Conservation (phyloP, 345 rosid genomes). For the Orychophragmus violaceus region DNA sequence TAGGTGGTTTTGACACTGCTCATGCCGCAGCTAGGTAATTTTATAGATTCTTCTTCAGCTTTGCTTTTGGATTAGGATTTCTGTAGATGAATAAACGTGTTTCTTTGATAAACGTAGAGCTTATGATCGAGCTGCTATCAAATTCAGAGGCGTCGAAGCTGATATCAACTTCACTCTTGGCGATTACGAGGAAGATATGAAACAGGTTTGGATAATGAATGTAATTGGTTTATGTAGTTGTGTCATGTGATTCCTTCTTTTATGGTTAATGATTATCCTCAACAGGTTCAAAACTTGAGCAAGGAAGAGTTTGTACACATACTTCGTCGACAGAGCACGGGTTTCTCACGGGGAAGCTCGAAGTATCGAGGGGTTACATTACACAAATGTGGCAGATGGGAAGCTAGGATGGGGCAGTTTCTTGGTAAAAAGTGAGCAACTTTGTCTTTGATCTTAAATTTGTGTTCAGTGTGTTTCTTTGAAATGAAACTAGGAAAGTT, state of each 20-base stretch:
- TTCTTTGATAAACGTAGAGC: conserved; percentile 42
- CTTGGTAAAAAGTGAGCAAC: conserved; percentile 89
- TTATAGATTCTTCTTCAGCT: neutral
- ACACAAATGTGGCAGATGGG: conserved; percentile 97
- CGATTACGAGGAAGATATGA: conserved; percentile 87
- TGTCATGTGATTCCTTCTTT: neutral
- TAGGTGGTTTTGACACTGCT: conserved; percentile 99
- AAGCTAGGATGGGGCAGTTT: conserved; percentile 97
- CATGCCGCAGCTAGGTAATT: conserved; percentile 92
- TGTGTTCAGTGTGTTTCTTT: neutral
- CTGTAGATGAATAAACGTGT: neutral
- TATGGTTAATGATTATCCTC: neutral
- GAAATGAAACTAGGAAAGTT: conserved; percentile 14
- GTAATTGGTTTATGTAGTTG: neutral
- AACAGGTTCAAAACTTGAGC: conserved; percentile 59
- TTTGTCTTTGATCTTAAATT: neutral
- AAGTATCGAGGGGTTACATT: conserved; percentile 87
- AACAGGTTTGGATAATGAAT: conserved; percentile 65
- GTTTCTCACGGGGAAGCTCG: conserved; percentile 88
- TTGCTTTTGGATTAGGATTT: neutral
- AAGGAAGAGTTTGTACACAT: conserved; percentile 96
- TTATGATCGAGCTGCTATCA: conserved; percentile 94
- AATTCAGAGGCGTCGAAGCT: conserved; percentile 89
- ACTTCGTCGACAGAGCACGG: conserved; percentile 92
- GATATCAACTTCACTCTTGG: conserved; percentile 78